Base-by-base conservation (phyloP, 1,139 yeast genomes). In the Nakaseomyces kungkrabaensis region DNA sequence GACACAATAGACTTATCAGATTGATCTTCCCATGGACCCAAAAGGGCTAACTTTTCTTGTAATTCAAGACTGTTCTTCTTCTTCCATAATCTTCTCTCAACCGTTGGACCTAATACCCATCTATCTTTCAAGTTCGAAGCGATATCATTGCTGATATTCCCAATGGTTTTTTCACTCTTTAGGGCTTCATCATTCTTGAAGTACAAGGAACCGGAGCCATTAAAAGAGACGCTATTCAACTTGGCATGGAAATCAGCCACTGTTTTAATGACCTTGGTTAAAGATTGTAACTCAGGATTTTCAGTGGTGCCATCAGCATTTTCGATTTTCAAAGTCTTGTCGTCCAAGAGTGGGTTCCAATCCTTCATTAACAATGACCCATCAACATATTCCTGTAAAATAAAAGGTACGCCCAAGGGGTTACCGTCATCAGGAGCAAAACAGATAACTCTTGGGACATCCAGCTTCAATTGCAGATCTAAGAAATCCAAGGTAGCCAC, bases 91-190 rank as follows among this genome's bases (percentile, higher is more conserved):
- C 79, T 75, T 56, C 84, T 76, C 68, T 90, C 97, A 38, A 81
- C 81, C 41, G 88, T 78, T n/a, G 95, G 94, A 2, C 98, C 97
- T 57, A 92, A 81, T 65, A 85, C 78, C 94, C 95, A 90, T 71
- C 95, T 79, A 55, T 78, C 77, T 47, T 72, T 71, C 50, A 85
- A 70, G 32, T 66, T 68, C 29, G 73, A 71, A 49, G 81, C 72
- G 33, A 74, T 70, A 64, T 85, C 92, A 24, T 82, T 87, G 5
- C 78, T 80, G 57, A 95, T 86, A 33, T 72, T 74, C 44, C 72
- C 68, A 2, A 70, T 54, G 13, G 62, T 59, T 45, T 79, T 77
- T 47, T 67, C 64, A 48, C 66, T 69, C 48, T 57, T 56, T 57
- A 73, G 68, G 56, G 31, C 33, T n/a, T 27, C 33, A 37, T 53